phyloP scores from a whole-genome alignment of 345 rosid genomes.

The Lepidium sativum region DNA sequence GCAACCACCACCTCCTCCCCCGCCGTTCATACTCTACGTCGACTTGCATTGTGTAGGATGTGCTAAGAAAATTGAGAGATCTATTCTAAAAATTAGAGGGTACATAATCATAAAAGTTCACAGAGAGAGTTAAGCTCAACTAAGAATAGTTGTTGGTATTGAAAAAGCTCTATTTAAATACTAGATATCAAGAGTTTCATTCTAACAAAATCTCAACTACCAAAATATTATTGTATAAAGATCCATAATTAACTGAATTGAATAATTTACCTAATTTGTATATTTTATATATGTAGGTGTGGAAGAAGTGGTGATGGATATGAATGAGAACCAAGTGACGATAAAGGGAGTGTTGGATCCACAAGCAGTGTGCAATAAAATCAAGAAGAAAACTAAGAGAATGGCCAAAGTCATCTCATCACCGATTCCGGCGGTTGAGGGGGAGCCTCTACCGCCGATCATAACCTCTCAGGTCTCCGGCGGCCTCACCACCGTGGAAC shows the following conservation, averaged over 20 bases:
- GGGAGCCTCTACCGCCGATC: constrained; percentile 59
- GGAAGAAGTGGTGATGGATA: constrained; percentile 61
- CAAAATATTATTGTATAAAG: neutral
- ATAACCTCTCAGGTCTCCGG: constrained; percentile 63
- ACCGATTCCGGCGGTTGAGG: constrained; percentile 64
- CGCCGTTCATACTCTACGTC: constrained; percentile 60
- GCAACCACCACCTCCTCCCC: constrained; percentile 44
- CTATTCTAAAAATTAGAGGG: constrained; percentile 74
- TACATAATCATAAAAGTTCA: constrained; percentile 4
- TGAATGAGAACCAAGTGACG: constrained; percentile 69
- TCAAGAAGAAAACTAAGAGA: constrained; percentile 74
- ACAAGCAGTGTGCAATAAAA: constrained; percentile 61
- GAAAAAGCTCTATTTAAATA: too few species aligned
- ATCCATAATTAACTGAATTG: neutral
- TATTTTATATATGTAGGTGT: constrained; percentile 48
- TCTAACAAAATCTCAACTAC: too few species aligned
- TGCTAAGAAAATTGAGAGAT: constrained; percentile 79
- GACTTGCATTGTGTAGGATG: constrained; percentile 96
- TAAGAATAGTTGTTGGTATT: too few species aligned
- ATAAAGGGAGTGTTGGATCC: constrained; percentile 80
- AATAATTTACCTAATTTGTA: neutral
- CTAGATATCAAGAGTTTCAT: too few species aligned
- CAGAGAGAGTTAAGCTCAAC: neutral
- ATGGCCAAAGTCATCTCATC: constrained; percentile 73
- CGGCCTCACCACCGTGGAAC: constrained; percentile 63